Evolutionary conservation across 768 basidiomycete genomes (phyloP).

Genomic region (Mycena chlorophos): DNA sequence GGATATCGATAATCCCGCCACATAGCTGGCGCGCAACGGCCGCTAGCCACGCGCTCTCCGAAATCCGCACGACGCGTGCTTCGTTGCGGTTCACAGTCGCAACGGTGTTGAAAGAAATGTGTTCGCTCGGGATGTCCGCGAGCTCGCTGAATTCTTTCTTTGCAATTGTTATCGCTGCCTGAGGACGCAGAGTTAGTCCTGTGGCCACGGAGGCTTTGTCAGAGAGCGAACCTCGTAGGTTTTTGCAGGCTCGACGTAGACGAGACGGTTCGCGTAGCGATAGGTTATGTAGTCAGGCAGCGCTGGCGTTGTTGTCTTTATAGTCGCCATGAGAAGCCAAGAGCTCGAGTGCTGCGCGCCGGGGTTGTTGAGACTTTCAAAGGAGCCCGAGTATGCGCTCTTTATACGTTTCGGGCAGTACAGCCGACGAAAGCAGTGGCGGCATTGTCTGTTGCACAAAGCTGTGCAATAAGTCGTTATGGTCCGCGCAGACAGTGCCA

Average conservation of each 20-base stretch:
- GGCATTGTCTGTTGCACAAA: not conserved
- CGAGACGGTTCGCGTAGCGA: slow-evolving; percentile 41
- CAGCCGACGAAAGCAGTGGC: not conserved
- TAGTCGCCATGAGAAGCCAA: slow-evolving; percentile 20
- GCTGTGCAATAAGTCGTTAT: not conserved
- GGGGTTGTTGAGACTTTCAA: not conserved
- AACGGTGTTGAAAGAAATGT: slow-evolving; percentile 45
- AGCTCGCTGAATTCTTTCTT: slow-evolving; percentile 52
- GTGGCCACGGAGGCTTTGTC: not conserved
- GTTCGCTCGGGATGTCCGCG: slow-evolving; percentile 34
- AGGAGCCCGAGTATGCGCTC: not conserved
- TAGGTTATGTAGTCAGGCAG: slow-evolving; percentile 54
- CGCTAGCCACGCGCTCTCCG: slow-evolving; percentile 49
- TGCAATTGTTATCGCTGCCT: slow-evolving; percentile 46
- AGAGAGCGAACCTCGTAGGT: slow-evolving; percentile 42
- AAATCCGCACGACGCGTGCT: slow-evolving; percentile 47
- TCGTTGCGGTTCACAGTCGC: slow-evolving; percentile 33
- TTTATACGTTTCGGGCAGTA: not conserved
- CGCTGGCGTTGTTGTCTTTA: slow-evolving; percentile 21
- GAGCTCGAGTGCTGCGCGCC: too few relatives aligned
- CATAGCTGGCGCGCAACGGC: slow-evolving; percentile 41
- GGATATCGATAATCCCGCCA: slow-evolving; percentile 51
- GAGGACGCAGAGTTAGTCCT: not conserved
- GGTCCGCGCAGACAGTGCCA: not conserved
- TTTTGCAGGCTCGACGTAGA: slow-evolving; percentile 49